A percentile compares a stretch with the other conserved stretches of the same genome.
Evolutionary conservation across 192 early-diverging fungal genomes (phyloP).

Genomic region (Gorgonomyces haynaldii): DNA sequence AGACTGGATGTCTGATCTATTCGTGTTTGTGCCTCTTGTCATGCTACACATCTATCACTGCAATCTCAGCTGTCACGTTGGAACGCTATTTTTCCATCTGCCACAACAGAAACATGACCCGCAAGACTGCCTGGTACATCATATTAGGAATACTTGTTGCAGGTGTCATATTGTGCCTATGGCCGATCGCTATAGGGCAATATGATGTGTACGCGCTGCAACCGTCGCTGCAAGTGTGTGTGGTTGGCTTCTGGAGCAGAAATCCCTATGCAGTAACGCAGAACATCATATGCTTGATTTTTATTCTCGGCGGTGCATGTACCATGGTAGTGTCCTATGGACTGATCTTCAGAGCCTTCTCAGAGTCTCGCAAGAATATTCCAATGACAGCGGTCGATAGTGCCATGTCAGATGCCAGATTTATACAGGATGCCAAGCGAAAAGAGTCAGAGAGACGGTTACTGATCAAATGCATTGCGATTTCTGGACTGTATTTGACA

Average conservation of each 20-base stretch:
- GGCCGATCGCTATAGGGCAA: no score
- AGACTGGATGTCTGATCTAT: not conserved
- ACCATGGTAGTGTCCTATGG: no score
- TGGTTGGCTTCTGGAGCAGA: not conserved
- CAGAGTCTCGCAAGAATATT: no score
- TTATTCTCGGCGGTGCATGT: no score
- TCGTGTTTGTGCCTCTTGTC: not conserved
- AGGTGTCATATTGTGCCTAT: no score
- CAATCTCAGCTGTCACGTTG: not conserved
- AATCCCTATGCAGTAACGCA: not conserved
- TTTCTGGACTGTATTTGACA: not conserved
- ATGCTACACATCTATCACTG: not conserved
- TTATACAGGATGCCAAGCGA: no score
- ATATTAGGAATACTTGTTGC: no score
- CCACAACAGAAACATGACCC: not conserved
- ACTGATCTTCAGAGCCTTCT: no score
- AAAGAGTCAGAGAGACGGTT: not conserved
- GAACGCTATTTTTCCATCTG: constrained; percentile 1
- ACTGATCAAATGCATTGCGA: not conserved
- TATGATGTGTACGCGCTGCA: no score
- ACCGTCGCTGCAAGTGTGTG: not conserved
- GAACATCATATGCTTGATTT: not conserved
- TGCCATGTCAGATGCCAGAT: no score
- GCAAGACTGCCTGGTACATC: not conserved
- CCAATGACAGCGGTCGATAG: no score